Conservation (phyloP, 192 early-diverging fungal species). For the Thoreauomyces humboldtii region DNA sequence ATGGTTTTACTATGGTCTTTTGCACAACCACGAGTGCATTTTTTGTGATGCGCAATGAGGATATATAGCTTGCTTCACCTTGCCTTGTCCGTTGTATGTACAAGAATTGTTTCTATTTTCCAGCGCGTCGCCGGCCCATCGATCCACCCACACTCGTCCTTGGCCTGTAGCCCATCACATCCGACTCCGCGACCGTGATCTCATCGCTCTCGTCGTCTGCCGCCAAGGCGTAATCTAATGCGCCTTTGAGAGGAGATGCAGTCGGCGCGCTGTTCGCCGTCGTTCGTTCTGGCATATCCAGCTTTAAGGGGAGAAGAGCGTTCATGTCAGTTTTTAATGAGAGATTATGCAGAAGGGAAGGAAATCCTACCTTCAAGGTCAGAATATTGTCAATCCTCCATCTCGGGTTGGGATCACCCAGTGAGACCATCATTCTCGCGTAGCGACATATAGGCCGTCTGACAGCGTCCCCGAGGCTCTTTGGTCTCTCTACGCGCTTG, state of each 20-base stretch:
- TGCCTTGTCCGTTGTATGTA: no score
- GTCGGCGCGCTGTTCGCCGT: constrained; percentile 27
- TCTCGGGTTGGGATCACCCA: constrained; percentile 39
- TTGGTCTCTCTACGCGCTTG: constrained; percentile 41
- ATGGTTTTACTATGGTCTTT: no score
- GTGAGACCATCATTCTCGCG: constrained; percentile 41
- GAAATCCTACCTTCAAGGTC: constrained; percentile 40
- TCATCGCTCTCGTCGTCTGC: constrained; percentile 30
- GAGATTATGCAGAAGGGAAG: background rate
- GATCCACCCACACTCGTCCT: constrained; percentile 9
- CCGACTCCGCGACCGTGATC: constrained; percentile 16
- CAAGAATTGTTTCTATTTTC: no score
- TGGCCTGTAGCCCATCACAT: constrained; percentile 6
- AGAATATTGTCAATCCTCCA: constrained; percentile 51
- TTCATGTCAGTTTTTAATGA: constrained; percentile 37
- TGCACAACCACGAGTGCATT: no score
- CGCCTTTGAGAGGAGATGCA: constrained; percentile 30
- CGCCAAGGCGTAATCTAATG: constrained; percentile 29
- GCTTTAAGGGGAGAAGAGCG: constrained; percentile 21
- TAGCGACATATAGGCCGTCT: constrained; percentile 53
- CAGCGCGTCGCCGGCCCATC: no score
- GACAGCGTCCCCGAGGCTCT: constrained; percentile 23
- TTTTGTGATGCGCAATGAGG: no score
- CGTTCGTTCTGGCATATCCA: constrained; percentile 49
- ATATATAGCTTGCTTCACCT: no score